Evolutionary conservation across 140 eudicot genomes (phyloP).

Genomic region (Bidens hawaiensis): DNA sequence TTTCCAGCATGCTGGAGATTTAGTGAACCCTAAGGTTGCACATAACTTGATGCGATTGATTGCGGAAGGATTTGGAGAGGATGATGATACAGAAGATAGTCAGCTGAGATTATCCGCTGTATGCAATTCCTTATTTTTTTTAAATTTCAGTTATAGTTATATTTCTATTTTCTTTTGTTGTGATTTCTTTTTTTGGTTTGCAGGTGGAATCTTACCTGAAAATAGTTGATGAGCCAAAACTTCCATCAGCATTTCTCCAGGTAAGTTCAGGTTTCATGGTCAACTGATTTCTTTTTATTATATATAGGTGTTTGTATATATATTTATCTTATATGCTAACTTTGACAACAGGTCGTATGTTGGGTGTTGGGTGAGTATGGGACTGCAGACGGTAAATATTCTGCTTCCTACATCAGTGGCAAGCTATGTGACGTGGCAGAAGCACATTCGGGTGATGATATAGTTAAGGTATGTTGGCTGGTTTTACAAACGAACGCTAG

Average conservation of each 20-base stretch:
- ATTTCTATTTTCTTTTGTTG: background rate
- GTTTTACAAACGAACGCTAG: background rate
- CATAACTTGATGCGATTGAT: conserved; percentile 96
- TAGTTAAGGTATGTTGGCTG: conserved; percentile 55
- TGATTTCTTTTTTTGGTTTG: conserved; percentile 7
- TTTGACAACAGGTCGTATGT: conserved; percentile 68
- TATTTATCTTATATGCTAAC: conserved; percentile 5
- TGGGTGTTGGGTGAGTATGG: conserved; percentile 99
- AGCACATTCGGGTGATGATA: conserved; percentile 89
- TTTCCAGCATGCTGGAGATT: conserved; percentile 97
- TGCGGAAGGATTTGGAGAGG: conserved; percentile 99
- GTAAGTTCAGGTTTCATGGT: conserved; percentile 29
- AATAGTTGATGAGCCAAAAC: conserved; percentile 92
- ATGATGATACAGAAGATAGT: conserved; percentile 89
- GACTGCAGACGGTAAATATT: conserved; percentile 87
- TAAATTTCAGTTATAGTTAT: background rate
- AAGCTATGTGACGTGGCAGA: conserved; percentile 96
- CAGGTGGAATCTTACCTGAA: conserved; percentile 96
- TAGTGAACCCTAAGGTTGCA: conserved; percentile 86
- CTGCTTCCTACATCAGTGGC: conserved; percentile 92
- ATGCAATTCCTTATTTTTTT: conserved; percentile 23
- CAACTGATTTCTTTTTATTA: background rate
- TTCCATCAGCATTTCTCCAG: conserved; percentile 95
- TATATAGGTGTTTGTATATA: too few species aligned
- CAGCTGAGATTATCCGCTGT: conserved; percentile 96